These are phyloP conservation scores for Graphiopsis chlorocephala DNA, from an alignment of 2,329 filamentous ascomycete species.

Conservation along the genomic window DNA sequence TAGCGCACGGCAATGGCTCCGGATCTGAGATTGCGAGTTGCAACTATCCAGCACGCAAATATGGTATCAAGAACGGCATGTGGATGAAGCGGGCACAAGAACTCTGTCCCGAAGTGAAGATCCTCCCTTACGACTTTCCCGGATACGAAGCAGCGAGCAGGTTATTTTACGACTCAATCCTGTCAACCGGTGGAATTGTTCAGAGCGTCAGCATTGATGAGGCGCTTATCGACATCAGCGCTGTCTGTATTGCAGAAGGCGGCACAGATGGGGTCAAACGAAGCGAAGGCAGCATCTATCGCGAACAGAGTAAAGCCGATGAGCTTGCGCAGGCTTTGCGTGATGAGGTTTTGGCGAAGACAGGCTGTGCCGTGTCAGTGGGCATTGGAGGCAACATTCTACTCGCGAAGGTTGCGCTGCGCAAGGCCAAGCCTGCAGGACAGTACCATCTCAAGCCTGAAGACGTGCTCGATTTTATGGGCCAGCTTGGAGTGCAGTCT, in stretches of 20 bases:
- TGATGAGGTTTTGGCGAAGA: slow-evolving; percentile 66
- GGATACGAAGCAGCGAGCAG: slow-evolving; percentile 90
- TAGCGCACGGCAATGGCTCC: slow-evolving; percentile 80
- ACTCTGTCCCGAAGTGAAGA: slow-evolving; percentile 78
- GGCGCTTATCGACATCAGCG: slow-evolving; percentile 80
- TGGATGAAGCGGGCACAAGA: slow-evolving; percentile 94
- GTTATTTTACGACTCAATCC: slow-evolving; percentile 80
- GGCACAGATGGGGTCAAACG: slow-evolving; percentile 64
- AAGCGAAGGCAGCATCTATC: slow-evolving; percentile 67
- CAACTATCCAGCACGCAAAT: slow-evolving; percentile 85
- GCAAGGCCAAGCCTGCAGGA: slow-evolving; percentile 90
- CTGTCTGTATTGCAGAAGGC: slow-evolving; percentile 62
- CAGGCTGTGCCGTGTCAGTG: slow-evolving; percentile 84
- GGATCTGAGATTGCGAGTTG: slow-evolving; percentile 97
- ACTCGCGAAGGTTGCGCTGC: slow-evolving; percentile 83
- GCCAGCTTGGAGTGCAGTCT: slow-evolving; percentile 71
- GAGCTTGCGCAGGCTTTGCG: slow-evolving; percentile 67
- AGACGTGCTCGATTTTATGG: slow-evolving; percentile 72
- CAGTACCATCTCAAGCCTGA: slow-evolving; percentile 86
- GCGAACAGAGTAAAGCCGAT: slow-evolving; percentile 76
- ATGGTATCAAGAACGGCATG: slow-evolving; percentile 95
- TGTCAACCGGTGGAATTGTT: slow-evolving; percentile 75
- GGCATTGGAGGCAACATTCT: slow-evolving; percentile 90
- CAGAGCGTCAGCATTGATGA: slow-evolving; percentile 98
- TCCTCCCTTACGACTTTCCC: slow-evolving; percentile 93